A percentile compares a stretch with the other conserved stretches of the same genome.
Conservation (phyloP, 192 early-diverging fungal species). For the Geranomyces michiganensis region DNA sequence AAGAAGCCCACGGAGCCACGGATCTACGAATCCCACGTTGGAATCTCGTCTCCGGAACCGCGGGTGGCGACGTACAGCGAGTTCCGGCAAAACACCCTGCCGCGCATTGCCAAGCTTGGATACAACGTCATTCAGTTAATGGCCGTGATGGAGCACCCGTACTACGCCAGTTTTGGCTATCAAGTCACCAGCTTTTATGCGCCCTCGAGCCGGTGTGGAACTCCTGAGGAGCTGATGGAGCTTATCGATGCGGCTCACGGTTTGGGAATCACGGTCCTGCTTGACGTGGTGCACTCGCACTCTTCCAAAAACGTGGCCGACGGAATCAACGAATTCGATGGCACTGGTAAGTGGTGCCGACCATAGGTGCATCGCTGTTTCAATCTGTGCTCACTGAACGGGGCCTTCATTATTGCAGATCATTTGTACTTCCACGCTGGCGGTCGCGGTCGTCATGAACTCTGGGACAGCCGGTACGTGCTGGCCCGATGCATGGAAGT, state of each 20-base stretch:
- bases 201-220: conserved; percentile 88
- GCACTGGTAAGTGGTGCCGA: conserved; percentile 57
- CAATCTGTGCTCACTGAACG: no score
- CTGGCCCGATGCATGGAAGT: no score
- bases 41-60: conserved; percentile 86
- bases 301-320: conserved; percentile 93
- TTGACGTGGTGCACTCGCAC: conserved; percentile 97
- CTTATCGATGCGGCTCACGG: conserved; percentile 91
- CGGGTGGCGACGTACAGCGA: conserved; percentile 86
- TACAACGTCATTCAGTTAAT: conserved; percentile 63
- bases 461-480: conserved; percentile 73
- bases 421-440: conserved; percentile 97
- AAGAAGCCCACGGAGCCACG: conserved; percentile 66
- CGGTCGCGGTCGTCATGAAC: conserved; percentile 78
- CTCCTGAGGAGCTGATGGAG: conserved; percentile 90
- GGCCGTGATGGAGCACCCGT: conserved; percentile 98
- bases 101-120: conserved; percentile 77
- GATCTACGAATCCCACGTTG: conserved; percentile 96
- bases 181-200: conserved; percentile 98
- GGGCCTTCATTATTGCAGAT: conserved; percentile 49
- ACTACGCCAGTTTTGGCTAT: conserved; percentile 97
- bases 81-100: conserved; percentile 83
- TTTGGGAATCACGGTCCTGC: conserved; percentile 80
- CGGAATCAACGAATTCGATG: conserved; percentile 95
- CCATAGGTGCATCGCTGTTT: no score